phyloP scores from a whole-genome alignment of 768 basidiomycete genomes.

The Suillus weaverae region DNA sequence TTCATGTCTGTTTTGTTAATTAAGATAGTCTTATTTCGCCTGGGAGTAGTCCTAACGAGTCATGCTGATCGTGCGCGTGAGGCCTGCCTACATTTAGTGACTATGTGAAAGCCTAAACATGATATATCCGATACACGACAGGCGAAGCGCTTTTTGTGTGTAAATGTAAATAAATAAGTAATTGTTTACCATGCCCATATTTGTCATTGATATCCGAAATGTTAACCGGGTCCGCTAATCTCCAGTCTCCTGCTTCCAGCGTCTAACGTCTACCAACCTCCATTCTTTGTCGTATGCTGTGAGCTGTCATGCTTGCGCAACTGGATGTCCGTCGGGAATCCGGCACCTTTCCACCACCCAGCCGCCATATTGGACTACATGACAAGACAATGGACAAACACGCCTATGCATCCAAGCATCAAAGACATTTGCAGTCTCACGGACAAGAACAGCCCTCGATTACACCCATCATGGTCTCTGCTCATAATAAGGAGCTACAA shows the following conservation, averaged over 20 bases:
- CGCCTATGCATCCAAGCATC: neutral
- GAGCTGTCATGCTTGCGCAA: neutral
- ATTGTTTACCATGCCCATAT: neutral
- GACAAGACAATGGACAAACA: neutral
- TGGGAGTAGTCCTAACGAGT: neutral
- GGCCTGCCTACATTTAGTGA: neutral
- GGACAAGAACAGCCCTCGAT: neutral
- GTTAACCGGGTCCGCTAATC: neutral
- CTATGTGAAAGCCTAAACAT: too few species aligned
- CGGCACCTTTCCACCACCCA: neutral
- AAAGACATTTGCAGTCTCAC: neutral
- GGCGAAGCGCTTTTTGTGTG: too few species aligned
- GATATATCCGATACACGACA: too few species aligned
- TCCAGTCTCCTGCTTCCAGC: neutral
- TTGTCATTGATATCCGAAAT: neutral
- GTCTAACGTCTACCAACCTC: neutral
- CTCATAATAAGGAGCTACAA: neutral
- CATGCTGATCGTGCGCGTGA: neutral
- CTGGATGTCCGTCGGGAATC: neutral
- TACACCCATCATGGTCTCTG: neutral
- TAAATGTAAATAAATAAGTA: neutral
- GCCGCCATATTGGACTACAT: too few species aligned
- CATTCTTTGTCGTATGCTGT: neutral
- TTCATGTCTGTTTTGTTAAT: neutral
- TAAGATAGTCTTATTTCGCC: neutral